Percentiles rank a stretch among this genome's conserved stretches.
phyloP scores from a whole-genome alignment of 106 monocot species.

The Cymbidium sinense region DNA sequence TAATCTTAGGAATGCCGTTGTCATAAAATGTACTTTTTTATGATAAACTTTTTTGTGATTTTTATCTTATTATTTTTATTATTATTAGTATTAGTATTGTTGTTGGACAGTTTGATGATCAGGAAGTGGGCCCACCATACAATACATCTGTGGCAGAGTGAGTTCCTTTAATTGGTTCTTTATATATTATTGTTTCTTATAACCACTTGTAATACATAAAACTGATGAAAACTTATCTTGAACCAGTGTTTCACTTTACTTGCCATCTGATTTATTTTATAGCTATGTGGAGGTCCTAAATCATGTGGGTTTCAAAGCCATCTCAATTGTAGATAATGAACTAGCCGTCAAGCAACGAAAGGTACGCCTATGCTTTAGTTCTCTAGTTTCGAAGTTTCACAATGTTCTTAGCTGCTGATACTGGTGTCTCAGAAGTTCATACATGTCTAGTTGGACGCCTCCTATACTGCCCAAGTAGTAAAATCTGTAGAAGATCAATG shows the following conservation, averaged over 20 bases:
- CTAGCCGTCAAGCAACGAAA: conserved; percentile 50
- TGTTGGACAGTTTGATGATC: conserved; percentile 33
- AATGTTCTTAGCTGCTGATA: not conserved
- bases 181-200: not conserved
- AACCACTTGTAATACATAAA: not conserved
- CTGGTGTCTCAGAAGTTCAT: conserved; percentile 2
- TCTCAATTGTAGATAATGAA: conserved; percentile 47
- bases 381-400: not conserved
- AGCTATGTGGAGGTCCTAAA: conserved; percentile 52
- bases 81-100: not conserved
- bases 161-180: not conserved
- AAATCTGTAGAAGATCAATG: not conserved
- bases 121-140: conserved; percentile 41
- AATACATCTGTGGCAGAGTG: conserved; percentile 35
- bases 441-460: not conserved
- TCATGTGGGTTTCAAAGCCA: conserved; percentile 38
- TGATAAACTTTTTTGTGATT: not conserved
- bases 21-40: not conserved
- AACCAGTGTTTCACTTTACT: not conserved
- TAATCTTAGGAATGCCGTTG: not conserved
- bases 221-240: not conserved
- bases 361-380: conserved; percentile 23
- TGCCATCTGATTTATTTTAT: conserved; percentile 2
- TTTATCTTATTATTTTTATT: not conserved
- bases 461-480: not conserved